Evolutionary conservation across 306 rosid genomes (phyloP).

Genomic region (Gastrolobium villosum): DNA sequence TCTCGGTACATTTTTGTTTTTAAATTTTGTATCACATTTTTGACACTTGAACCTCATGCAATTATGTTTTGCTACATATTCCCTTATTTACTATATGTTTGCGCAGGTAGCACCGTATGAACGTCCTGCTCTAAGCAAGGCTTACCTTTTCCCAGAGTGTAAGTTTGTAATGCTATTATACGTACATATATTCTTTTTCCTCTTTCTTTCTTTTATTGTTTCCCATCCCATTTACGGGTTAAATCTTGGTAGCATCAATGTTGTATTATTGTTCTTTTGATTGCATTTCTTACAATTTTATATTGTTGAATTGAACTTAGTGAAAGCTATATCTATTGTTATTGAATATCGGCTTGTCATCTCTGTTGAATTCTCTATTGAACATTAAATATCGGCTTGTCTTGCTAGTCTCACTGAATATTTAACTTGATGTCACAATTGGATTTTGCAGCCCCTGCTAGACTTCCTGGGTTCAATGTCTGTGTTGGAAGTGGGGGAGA

Average conservation of each 20-base stretch:
- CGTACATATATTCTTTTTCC: conserved; percentile 8
- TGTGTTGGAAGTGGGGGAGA: conserved; percentile 99
- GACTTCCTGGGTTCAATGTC: conserved; percentile 95
- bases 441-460: conserved; percentile 88
- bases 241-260: conserved; percentile 1
- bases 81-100: conserved; percentile 27
- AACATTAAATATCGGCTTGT: conserved; percentile 26
- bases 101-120: conserved; percentile 97
- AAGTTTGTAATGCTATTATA: conserved; percentile 50
- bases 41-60: conserved; percentile 5
- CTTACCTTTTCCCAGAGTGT: conserved; percentile 94
- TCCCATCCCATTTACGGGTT: conserved; percentile 2
- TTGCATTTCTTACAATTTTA: conserved; percentile 11
- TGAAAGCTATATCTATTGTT: conserved; percentile 3
- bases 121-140: conserved; percentile 99
- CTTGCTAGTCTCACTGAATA: conserved; percentile 22
- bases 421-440: conserved; percentile 31
- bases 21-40: neutral
- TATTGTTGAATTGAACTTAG: neutral
- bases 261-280: conserved; percentile 25
- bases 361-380: neutral
- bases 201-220: neutral
- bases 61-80: conserved; percentile 20
- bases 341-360: conserved; percentile 15
- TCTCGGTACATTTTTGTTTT: conserved; percentile 6